Percentiles rank a stretch among this genome's conserved stretches.
Conservation (phyloP, 257 asterid genomes). For the Vinca minor region DNA sequence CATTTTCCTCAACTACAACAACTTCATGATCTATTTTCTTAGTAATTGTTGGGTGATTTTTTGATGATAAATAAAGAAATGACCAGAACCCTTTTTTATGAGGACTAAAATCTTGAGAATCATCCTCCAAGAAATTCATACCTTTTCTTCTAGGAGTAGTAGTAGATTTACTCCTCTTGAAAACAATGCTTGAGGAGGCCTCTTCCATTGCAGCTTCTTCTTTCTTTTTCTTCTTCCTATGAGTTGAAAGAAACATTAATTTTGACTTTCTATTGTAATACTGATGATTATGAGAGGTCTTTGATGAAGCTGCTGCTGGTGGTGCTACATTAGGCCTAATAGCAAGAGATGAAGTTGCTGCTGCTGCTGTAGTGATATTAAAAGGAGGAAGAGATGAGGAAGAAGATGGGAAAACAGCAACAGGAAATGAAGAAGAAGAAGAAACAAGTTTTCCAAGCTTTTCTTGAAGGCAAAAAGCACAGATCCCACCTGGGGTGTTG, state of each 20-base stretch:
- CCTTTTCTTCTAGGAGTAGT: slow-evolving; percentile 44
- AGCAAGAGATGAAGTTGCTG: slow-evolving; percentile 23
- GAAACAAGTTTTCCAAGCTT: slow-evolving; percentile 94
- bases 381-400: slow-evolving; percentile 82
- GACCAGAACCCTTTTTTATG: slow-evolving; percentile 73
- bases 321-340: slow-evolving; percentile 21
- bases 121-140: slow-evolving; percentile 50
- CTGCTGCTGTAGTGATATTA: no score
- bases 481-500: slow-evolving; percentile 89
- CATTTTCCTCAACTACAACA: slow-evolving; percentile 60
- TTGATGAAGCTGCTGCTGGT: slow-evolving; percentile 21
- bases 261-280: slow-evolving; percentile 38
- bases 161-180: slow-evolving; percentile 81
- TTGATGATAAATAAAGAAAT: slow-evolving; percentile 49
- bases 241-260: slow-evolving; percentile 47
- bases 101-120: slow-evolving; percentile 34
- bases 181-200: slow-evolving; percentile 37
- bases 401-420: slow-evolving; percentile 61
- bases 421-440: slow-evolving; percentile 74
- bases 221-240: slow-evolving; percentile 49
- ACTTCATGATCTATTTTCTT: slow-evolving; percentile 40
- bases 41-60: slow-evolving; percentile 38
- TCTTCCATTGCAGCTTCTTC: slow-evolving; percentile 28
- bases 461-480: slow-evolving; percentile 94
- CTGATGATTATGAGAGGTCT: no score